A percentile compares a stretch with the other conserved stretches of the same genome.
These are phyloP conservation scores for Sarocladium brachiariae DNA, from an alignment of 2,329 filamentous ascomycete species.

Conservation along the genomic window DNA sequence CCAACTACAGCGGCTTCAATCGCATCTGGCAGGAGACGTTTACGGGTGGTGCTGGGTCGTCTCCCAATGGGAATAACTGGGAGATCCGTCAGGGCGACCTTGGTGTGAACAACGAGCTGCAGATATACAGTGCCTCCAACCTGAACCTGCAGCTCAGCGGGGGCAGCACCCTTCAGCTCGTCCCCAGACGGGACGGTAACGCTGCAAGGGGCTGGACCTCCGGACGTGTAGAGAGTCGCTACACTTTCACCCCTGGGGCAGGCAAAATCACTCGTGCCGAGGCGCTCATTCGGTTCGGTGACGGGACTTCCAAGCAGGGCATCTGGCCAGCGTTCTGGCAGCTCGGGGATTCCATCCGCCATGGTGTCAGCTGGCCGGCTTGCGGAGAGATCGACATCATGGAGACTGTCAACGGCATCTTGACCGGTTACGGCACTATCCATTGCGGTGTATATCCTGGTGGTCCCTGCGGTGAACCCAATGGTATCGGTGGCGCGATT, in stretches of 20 bases:
- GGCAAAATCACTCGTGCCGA: slow-evolving; percentile 41
- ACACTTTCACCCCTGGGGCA: slow-evolving; percentile 36
- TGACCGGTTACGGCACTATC: slow-evolving; percentile 39
- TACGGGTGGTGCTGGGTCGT: slow-evolving; percentile 23
- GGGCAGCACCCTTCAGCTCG: slow-evolving; percentile 39
- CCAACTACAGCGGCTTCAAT: slow-evolving; percentile 31
- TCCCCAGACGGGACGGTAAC: slow-evolving; percentile 30
- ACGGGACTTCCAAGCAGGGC: slow-evolving; percentile 37
- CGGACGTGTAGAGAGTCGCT: slow-evolving; percentile 44
- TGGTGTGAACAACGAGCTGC: slow-evolving; percentile 38
- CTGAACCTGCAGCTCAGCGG: slow-evolving; percentile 41
- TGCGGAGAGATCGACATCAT: slow-evolving; percentile 39
- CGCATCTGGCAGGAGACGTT: slow-evolving; percentile 38
- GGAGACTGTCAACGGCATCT: slow-evolving; percentile 37
- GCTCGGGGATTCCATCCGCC: slow-evolving; percentile 32
- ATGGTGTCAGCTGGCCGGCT: slow-evolving; percentile 32
- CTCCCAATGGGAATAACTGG: slow-evolving; percentile 27
- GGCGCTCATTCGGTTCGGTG: slow-evolving; percentile 39
- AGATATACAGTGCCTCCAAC: slow-evolving; percentile 35
- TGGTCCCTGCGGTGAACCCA: slow-evolving; percentile 40
- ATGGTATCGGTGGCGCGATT: slow-evolving; percentile 28
- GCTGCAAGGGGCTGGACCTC: slow-evolving; percentile 42
- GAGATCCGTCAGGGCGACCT: slow-evolving; percentile 26
- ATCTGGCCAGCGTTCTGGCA: slow-evolving; percentile 42
- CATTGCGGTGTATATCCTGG: slow-evolving; percentile 42